Evolutionary conservation across 805 yeast species (phyloP).

Genomic region (Tetrapisispora fleetii): DNA sequence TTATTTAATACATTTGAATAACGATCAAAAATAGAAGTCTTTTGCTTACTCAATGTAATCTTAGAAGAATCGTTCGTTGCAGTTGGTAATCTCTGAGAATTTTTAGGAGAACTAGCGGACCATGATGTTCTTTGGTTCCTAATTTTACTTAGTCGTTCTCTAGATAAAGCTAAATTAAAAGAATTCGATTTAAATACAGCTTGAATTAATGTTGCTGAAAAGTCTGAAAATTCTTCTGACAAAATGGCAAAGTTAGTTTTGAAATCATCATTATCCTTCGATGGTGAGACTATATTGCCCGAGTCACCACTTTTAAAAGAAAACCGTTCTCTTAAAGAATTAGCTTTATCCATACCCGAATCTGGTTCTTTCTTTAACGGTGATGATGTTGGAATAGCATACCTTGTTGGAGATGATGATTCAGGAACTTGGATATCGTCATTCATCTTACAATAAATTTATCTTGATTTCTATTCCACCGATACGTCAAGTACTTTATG

Average conservation of each 20-base stretch:
- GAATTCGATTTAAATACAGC: slow-evolving; percentile 34
- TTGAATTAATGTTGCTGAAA: slow-evolving; percentile 28
- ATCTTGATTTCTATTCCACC: too few species aligned
- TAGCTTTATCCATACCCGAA: not conserved
- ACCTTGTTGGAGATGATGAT: slow-evolving; percentile 34
- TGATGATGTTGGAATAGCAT: slow-evolving; percentile 20
- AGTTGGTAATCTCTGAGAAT: slow-evolving; percentile 7
- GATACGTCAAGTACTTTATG: too few species aligned
- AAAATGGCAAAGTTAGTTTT: slow-evolving; percentile 12
- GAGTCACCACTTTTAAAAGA: slow-evolving; percentile 21
- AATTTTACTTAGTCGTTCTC: slow-evolving; percentile 25
- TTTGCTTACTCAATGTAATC: slow-evolving; percentile 29
- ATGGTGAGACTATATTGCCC: not conserved
- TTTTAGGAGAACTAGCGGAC: slow-evolving; percentile 6
- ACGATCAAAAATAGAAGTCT: slow-evolving; percentile 31
- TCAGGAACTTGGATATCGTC: slow-evolving; percentile 41
- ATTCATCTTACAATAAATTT: slow-evolving; percentile 8
- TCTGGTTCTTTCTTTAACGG: slow-evolving; percentile 14
- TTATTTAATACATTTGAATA: slow-evolving; percentile 24
- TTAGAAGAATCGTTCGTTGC: slow-evolving; percentile 25
- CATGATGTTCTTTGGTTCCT: slow-evolving; percentile 20
- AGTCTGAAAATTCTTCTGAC: slow-evolving; percentile 24
- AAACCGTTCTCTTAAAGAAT: slow-evolving; percentile 33
- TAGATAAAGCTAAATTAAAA: slow-evolving; percentile 27
- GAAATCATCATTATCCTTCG: slow-evolving; percentile 10